Evolutionary conservation across 495 filamentous ascomycete genomes (phyloP).

Genomic region (Trichocladium antarcticum): DNA sequence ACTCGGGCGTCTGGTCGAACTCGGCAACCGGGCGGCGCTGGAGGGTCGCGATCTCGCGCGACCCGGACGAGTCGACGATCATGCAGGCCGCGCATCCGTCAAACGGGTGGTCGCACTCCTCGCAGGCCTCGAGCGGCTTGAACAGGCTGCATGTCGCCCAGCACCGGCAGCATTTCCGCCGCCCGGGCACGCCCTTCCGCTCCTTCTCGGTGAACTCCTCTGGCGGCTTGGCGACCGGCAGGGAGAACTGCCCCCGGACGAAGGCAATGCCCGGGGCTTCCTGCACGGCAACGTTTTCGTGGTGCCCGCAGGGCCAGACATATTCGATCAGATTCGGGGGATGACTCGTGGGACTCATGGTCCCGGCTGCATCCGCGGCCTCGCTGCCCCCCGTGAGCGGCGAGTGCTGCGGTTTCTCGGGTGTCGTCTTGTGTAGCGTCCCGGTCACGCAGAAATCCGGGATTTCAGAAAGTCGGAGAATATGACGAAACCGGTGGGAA

Average conservation of each 20-base stretch:
- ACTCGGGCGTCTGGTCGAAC: conserved; percentile 18
- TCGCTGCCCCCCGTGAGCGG: background rate
- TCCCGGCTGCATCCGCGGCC: conserved; percentile 1
- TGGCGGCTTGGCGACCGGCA: conserved; percentile 14
- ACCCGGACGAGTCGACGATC: conserved; percentile 12
- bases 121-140: conserved; percentile 10
- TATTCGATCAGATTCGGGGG: conserved; percentile 14
- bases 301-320: conserved; percentile 15
- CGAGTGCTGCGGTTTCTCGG: background rate
- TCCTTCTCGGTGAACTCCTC: conserved; percentile 15
- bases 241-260: conserved; percentile 4
- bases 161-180: conserved; percentile 15
- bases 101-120: conserved; percentile 13
- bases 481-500: background rate
- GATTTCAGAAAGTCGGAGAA: background rate
- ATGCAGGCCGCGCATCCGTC: conserved; percentile 9
- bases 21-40: conserved; percentile 10
- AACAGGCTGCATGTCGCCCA: conserved; percentile 13
- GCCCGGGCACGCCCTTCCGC: conserved; percentile 8
- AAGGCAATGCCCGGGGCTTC: conserved; percentile 9
- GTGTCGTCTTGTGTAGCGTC: background rate
- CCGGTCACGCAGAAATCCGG: background rate
- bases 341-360: conserved; percentile 2
- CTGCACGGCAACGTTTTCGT: conserved; percentile 12
- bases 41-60: conserved; percentile 12